Evolutionary conservation across 2,329 filamentous ascomycete species (phyloP), one percentile per base, ranked within the genome.

Genomic region (Bertia moriformis): DNA sequence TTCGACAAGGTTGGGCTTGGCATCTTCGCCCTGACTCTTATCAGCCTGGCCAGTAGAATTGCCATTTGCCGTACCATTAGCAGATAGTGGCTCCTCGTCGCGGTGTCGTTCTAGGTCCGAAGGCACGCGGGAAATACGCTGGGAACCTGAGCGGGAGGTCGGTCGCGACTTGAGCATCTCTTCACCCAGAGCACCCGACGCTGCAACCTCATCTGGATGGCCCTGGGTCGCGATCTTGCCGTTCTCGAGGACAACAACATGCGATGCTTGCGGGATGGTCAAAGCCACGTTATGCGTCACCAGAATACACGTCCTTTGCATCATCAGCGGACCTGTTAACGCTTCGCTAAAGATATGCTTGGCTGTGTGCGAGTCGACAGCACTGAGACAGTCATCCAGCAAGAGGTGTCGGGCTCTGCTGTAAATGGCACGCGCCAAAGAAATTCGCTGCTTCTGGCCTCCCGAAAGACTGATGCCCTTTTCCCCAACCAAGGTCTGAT

Each of bases 381-480:
- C 80, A 51, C 78, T 83, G 18, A 85, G 62, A 42, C 81, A 82
- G 52, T 85, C 80, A 49, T 85, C 80, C 13, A 85, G 62, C 15
- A 85, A 62, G 4, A 85, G 62, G 51, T 84, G 78, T 33, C 72
- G 71, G 5, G 78, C 78, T 49, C 73, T 77, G 49, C 74, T 81
- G 54, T 85, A 85, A 14, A 85, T 59, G 13, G 80, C 80, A 53
- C 80, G 68, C 17, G 80, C 80, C 37, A 85, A 66, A 18, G 79
- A 83, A 27, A 85, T 83, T 40, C 80, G 69, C 51, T 84, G 80
- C 53, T 84, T 84, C 52, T 85, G 80, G 4, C 80, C 80, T 44
- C 80, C 80, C 4, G 80, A 84, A 17, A 85, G 65, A 40, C 78
- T 78, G 39, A 85, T 82, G 35, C 80, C 80, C 52, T 83, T 84